These are phyloP conservation scores for Malus hybrid DNA, from an alignment of 331 rosid genomes.

Conservation along the genomic window DNA sequence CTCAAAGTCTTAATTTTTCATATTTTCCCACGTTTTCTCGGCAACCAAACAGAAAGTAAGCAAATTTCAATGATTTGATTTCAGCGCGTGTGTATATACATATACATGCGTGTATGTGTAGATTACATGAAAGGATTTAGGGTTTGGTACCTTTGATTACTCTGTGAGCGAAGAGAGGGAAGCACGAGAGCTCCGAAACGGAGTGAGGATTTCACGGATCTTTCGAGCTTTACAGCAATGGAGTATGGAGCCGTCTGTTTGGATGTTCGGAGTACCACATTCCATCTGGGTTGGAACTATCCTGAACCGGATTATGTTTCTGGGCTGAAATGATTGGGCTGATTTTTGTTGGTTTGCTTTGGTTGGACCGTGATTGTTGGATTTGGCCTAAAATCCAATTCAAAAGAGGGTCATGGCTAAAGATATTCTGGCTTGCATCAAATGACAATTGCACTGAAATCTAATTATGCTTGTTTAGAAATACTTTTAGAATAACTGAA, in stretches of 20 bases:
- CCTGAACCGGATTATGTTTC: neutral
- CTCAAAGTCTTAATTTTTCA: neutral
- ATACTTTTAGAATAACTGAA: accelerated
- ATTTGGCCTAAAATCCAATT: no score
- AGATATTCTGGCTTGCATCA: no score
- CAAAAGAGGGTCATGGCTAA: no score
- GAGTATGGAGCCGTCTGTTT: neutral
- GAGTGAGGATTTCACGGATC: neutral
- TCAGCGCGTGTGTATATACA: neutral
- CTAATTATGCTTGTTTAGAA: accelerated
- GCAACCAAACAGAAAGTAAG: neutral
- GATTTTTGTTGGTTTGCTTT: neutral
- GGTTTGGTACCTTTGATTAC: constrained; percentile 12
- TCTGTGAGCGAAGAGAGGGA: neutral
- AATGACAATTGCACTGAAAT: no score
- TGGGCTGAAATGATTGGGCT: neutral
- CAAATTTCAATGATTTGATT: neutral
- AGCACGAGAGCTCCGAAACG: neutral
- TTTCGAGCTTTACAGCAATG: neutral
- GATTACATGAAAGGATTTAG: neutral
- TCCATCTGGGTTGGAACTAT: neutral
- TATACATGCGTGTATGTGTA: neutral
- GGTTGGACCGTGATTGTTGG: neutral
- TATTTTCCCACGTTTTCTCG: neutral
- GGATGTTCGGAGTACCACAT: neutral